Conservation (phyloP, 768 basidiomycete species). For the Mycena filopes region DNA sequence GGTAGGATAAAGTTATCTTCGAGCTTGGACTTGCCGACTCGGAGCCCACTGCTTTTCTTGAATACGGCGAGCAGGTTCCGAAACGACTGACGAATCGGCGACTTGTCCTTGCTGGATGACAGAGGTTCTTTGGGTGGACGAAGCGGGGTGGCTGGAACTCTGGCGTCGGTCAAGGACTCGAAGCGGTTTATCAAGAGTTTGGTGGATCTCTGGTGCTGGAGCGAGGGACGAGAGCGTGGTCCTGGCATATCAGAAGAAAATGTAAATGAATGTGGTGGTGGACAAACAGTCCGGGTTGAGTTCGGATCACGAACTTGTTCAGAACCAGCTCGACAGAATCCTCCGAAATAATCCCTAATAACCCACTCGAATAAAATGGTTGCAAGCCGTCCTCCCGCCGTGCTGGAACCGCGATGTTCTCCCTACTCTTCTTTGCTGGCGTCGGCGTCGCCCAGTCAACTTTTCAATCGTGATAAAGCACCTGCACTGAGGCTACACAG, state of each 20-base stretch:
- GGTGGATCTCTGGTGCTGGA: constrained; percentile 51
- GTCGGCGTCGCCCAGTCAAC: no score
- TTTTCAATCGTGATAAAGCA: no score
- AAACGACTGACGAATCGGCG: constrained; percentile 72
- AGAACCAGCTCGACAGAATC: background rate
- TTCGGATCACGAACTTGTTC: background rate
- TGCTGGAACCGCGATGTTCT: background rate
- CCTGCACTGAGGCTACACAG: no score
- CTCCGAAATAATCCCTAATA: constrained; percentile 20
- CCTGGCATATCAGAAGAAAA: constrained; percentile 15
- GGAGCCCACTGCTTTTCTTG: constrained; percentile 35
- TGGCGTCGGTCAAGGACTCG: constrained; percentile 53
- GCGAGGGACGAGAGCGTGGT: constrained; percentile 19
- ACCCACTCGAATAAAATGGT: no score
- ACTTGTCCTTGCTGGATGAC: constrained; percentile 50
- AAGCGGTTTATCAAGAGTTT: constrained; percentile 65
- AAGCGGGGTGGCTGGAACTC: constrained; percentile 27
- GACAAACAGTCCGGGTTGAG: no score
- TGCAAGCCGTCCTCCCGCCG: no score
- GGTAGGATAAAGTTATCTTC: constrained; percentile 50
- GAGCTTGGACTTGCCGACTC: constrained; percentile 32
- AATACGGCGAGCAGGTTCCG: constrained; percentile 67
- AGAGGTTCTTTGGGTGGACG: constrained; percentile 27
- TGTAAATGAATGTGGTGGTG: constrained; percentile 4
- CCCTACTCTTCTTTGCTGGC: background rate